Evolutionary conservation across 2,329 filamentous ascomycete genomes (phyloP), one percentile per base, ranked within the genome.

Genomic region (Podosphaera aphanis): DNA sequence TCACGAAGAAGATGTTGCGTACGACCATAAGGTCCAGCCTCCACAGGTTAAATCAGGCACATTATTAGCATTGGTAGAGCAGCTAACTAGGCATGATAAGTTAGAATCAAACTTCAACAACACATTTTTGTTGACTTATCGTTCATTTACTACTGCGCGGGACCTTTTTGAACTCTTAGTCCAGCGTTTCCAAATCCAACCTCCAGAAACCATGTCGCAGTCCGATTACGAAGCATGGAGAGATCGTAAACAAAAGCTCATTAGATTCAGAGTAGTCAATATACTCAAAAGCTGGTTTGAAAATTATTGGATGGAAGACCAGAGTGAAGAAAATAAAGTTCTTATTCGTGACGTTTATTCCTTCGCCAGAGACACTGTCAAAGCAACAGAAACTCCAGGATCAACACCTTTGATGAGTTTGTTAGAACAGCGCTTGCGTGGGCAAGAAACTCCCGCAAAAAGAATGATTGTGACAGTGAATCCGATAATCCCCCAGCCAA

Each of bases 221-320:
- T 64, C 71, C 35, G 85, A 95, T 52, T 84, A 82, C 55, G 83
- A 93, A 46, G 68, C 73, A 25, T 98, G 90, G 90, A 75, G 82
- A 31, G 84, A 93, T 59, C 78, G 79, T 59, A 98, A 98, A 64
- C 90, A 95, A 61, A 94, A 92, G 59, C 81, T 84, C 4, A 94
- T 95, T 49, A 75, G 90, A 31, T 93, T 98, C 65, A 77, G 90
- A 37, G 86, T 98, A 2, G 85, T 98, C 52, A 98, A 95, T 57
- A 95, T 94, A 51, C 66, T 98, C 42, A 95, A 95, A 69, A 92
- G 77, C 62, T 98, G 90, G 90, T 90, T 98, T 54, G 90, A 95
- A 59, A 86, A 81, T 55, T 95, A 90, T 61, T 98, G 90, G 90
- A 94, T 95, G 85, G 90, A 98, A 59, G 82, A 85, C 43, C 77